Base-by-base conservation (phyloP, 331 rosid species). In the Quercus lobata region DNA sequence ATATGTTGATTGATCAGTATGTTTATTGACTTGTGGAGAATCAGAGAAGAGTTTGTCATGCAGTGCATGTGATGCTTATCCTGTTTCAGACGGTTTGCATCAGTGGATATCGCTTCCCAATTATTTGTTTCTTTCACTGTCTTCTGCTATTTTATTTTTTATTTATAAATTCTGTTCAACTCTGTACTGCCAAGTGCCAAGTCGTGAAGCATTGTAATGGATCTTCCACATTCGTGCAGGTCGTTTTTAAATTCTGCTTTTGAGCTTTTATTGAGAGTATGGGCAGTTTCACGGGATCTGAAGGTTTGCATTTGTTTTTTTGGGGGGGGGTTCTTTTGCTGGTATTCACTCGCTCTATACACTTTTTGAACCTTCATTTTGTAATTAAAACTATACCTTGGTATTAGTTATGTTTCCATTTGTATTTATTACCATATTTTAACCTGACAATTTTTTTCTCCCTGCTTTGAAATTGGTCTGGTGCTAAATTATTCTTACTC, bases 201-300 rank as follows among this genome's bases (percentile, higher is more conserved):
- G 89, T 81, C 93, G 98, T 57, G 99, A 87, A 80, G 93, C 99
- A 70, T 88, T 95, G 88, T 93, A 61, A 84, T 83, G 85, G 93
- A 95, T 87, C 96, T 95, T 87, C 99, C 99, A 63, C 97, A 97
- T 83, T 82, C 83, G 82, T 86, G 82, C 94, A 95, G 98, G 97
- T 93, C 97, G 75, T 95, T 88, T 88, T 89, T 95, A 57, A 93
- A 95, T 93, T 95, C 98, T 75, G 97, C 92, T 80, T 95, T 95
- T 78, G 99, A 93, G 85, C 97, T 95, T 83, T 88, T 95, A 86
- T 83, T 91, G 86, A 92, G 88, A 88, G 94, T 93, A 72, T 95
- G 99, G 99, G 97, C 93, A 75, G 89, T 90, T 84, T 93, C 98
- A 3, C 84, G 98, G 79, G 99, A 95, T 84, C 76, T 90, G 77